Conservation (phyloP, 148 eudicot genomes). For the Rhododendron ovatum region DNA sequence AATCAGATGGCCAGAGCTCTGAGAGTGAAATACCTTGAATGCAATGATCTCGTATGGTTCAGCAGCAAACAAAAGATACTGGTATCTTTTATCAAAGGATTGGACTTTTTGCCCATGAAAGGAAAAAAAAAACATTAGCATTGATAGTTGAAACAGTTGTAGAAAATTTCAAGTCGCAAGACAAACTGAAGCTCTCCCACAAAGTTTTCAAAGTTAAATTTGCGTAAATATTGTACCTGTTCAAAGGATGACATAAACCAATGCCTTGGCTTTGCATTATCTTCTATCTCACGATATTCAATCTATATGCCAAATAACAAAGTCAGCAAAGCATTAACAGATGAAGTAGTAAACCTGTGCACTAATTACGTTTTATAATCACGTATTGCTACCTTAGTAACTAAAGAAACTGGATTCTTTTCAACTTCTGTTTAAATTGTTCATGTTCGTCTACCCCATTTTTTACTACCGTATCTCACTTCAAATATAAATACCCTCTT, state of each 20-base stretch:
- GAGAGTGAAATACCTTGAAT: conserved; percentile 56
- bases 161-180: too few relatives aligned
- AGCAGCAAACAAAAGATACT: conserved; percentile 90
- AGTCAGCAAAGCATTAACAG: neutral
- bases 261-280: conserved; percentile 37
- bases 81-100: conserved; percentile 58
- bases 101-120: too few relatives aligned
- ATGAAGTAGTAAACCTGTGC: neutral
- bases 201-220: too few relatives aligned
- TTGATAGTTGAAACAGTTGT: too few relatives aligned
- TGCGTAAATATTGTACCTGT: too few relatives aligned
- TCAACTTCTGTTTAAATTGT: neutral
- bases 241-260: too few relatives aligned
- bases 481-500: neutral
- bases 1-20: neutral
- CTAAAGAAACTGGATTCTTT: neutral
- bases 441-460: neutral
- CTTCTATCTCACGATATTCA: conserved; percentile 95
- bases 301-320: conserved; percentile 41
- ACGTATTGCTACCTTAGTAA: neutral
- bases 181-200: too few relatives aligned
- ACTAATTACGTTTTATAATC: neutral
- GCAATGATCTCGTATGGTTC: conserved; percentile 90
- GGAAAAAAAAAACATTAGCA: too few relatives aligned
- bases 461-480: neutral